Base-by-base conservation (phyloP, 495 filamentous ascomycete genomes). In the Penicillium mononematosum region DNA sequence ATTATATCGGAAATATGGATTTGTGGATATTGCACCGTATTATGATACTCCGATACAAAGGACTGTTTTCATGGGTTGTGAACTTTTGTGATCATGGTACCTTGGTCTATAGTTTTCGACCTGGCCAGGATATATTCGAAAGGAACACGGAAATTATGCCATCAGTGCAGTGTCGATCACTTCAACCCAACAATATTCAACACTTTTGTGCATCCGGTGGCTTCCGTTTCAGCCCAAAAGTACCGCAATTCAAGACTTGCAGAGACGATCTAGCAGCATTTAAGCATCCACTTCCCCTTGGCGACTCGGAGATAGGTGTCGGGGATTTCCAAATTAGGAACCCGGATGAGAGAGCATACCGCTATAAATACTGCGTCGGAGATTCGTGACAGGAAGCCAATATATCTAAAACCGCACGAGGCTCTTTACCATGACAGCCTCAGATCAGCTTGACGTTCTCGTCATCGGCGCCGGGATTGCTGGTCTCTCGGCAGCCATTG, bases 21-120 rank as follows among this genome's bases (percentile, higher is more conserved):
- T 88, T 67, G 67, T 68, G 63, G 72, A 79, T 55, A 76, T 77
- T n/a, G 70, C 70, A 47, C 56, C 72, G 9, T 88, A 86, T 58
- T 85, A 87, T 69, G 73, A 81, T 6, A 85, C 76, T 19, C 84
- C 83, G 9, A 41, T 85, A 27, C 59, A 76, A 32, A 75, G 72
- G 25, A 82, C 81, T 4, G 57, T 74, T 22, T 78, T 78, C 58
- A 59, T 73, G 61, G 69, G 59, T 10, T 69, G 69, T 39, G 62
- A 74, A 25, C 64, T 73, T 20, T 1, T 5, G 11, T 12, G 32
- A 36, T 34, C 12, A 34, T 1, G 32, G 12, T 36, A 14, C 12
- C 10, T 34, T 32, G 31, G 2, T 32, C 10, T 24, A 2, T 36
- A 16, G 5, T 36, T 2, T 36, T 36, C 34, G 3, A 16, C 14